Conservation (phyloP, 73 alveolate genomes). For the Paramecium octaurelia region DNA sequence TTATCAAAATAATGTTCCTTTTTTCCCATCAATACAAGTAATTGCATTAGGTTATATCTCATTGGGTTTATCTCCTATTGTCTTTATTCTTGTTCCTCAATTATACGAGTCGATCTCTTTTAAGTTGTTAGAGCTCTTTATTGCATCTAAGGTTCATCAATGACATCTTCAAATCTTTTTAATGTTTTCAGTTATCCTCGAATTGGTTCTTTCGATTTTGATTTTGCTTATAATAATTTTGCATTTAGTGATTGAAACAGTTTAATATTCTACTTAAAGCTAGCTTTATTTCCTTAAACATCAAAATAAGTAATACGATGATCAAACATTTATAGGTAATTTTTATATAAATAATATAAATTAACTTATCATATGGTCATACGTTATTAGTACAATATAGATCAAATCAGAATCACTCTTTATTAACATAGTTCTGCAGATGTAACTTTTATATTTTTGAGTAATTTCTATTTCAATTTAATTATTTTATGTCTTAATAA, state of each 20-base stretch:
- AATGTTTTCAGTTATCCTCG: not conserved
- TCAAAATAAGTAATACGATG: conserved; percentile 6
- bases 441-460: not conserved
- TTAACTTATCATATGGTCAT: not conserved
- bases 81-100: not conserved
- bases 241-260: not conserved
- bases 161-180: not conserved
- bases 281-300: not conserved
- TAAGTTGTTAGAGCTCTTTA: conserved; percentile 10
- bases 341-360: not conserved
- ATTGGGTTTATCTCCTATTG: conserved; percentile 10
- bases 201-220: conserved; percentile 15
- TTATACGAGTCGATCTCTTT: not conserved
- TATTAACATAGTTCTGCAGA: not conserved
- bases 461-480: not conserved
- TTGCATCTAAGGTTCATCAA: not conserved
- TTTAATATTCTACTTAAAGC: not conserved
- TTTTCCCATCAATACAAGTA: conserved; percentile 51
- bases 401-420: not conserved
- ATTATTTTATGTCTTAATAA: not conserved
- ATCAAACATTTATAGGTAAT: not conserved
- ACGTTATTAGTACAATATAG: not conserved
- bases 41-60: conserved; percentile 39
- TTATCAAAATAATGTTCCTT: conserved; percentile 52
- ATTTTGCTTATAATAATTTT: not conserved